These are phyloP conservation scores for Aspergillus nidulans DNA, from an alignment of 495 filamentous ascomycete genomes.

Conservation along the genomic window DNA sequence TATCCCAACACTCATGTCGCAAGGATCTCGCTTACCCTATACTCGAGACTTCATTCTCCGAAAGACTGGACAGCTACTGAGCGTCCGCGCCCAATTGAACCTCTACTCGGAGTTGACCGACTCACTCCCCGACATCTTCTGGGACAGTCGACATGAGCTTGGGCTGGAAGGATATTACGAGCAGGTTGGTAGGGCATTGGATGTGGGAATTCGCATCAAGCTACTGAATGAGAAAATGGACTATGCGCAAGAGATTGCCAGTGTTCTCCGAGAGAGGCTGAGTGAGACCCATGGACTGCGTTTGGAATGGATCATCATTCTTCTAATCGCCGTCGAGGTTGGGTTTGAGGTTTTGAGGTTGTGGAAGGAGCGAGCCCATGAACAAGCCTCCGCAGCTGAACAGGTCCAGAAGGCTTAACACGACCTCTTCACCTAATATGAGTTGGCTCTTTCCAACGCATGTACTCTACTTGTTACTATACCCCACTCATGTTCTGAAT, in stretches of 20 bases:
- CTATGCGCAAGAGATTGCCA: constrained; percentile 93
- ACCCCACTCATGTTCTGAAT: neutral
- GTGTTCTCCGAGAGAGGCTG: constrained; percentile 77
- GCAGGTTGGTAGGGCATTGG: constrained; percentile 81
- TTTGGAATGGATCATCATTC: constrained; percentile 97
- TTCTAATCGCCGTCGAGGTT: constrained; percentile 88
- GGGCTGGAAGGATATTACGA: constrained; percentile 90
- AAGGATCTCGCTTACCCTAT: constrained; percentile 61
- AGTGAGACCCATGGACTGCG: constrained; percentile 84
- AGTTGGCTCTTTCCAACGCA: neutral
- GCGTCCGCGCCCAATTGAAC: constrained; percentile 86
- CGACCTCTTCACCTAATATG: neutral
- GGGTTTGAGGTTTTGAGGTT: constrained; percentile 60
- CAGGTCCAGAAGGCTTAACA: neutral
- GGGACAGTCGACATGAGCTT: constrained; percentile 86
- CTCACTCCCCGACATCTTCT: constrained; percentile 91
- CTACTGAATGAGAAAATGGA: constrained; percentile 95
- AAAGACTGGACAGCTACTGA: constrained; percentile 91
- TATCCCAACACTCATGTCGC: constrained; percentile 71
- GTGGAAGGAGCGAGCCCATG: constrained; percentile 52
- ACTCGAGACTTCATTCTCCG: constrained; percentile 76
- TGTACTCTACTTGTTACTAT: neutral
- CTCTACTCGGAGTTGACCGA: constrained; percentile 97
- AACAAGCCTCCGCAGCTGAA: constrained; percentile 37
- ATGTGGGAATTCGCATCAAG: constrained; percentile 89